Evolutionary conservation across 352 stramenopile species (phyloP).

Genomic region (Pythium periplocum): DNA sequence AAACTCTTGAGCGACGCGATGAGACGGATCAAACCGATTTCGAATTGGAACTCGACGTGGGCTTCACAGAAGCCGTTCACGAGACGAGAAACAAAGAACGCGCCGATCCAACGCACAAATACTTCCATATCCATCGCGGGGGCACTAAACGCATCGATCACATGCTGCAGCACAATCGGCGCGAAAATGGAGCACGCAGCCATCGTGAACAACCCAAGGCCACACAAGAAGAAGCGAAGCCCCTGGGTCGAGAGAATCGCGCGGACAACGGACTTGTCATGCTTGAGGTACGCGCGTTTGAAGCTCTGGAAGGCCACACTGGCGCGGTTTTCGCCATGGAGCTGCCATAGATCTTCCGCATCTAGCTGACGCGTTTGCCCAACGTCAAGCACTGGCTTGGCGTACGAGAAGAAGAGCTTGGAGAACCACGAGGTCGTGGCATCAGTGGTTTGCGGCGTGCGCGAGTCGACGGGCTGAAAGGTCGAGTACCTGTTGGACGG

Average conservation of each 20-base stretch:
- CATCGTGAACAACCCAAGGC: conserved; percentile 4
- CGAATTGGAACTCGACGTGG: conserved; percentile 20
- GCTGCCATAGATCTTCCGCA: conserved; percentile 10
- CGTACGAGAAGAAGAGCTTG: conserved; percentile 14
- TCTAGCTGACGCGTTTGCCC: conserved; percentile 13
- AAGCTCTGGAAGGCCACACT: conserved; percentile 3
- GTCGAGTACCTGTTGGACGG: too few relatives aligned
- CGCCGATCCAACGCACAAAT: conserved; percentile 13
- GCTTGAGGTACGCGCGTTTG: conserved; percentile 1
- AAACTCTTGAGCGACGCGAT: conserved; percentile 18
- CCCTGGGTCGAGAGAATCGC: conserved; percentile 1
- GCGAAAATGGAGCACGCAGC: conserved; percentile 14
- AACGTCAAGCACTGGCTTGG: conserved; percentile 5
- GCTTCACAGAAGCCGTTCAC: conserved; percentile 17
- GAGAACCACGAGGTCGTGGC: conserved; percentile 31
- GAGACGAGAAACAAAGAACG: conserved; percentile 23
- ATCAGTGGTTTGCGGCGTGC: too few relatives aligned
- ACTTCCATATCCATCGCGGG: conserved; percentile 10
- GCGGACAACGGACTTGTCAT: not conserved
- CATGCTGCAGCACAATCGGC: conserved; percentile 16
- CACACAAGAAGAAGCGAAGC: conserved; percentile 7
- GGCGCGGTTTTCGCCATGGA: conserved; percentile 4
- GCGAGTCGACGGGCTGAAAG: too few relatives aligned
- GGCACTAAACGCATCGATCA: conserved; percentile 17
- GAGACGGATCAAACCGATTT: conserved; percentile 17